Evolutionary conservation across 257 asterid species (phyloP).

Genomic region (Cinchona pubescens): DNA sequence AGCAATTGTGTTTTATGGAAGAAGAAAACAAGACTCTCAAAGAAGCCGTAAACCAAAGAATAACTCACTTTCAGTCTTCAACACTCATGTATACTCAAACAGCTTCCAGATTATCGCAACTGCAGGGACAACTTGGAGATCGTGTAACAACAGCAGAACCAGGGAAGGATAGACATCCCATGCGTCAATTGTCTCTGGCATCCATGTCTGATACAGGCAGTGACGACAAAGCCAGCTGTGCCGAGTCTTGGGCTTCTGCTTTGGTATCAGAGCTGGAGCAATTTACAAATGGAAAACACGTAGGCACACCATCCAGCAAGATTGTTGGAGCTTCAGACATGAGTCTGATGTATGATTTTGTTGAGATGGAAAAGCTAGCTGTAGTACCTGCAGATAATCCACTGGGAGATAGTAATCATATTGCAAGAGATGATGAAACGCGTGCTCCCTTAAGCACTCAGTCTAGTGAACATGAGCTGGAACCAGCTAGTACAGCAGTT

Average conservation of each 20-base stretch:
- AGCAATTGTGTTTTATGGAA: slow-evolving; percentile 51
- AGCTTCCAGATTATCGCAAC: slow-evolving; percentile 29
- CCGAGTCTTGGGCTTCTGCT: slow-evolving; percentile 69
- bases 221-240: slow-evolving; percentile 63
- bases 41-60: slow-evolving; percentile 38
- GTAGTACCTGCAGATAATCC: slow-evolving; percentile 41
- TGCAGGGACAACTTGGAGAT: slow-evolving; percentile 26
- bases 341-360: slow-evolving; percentile 85
- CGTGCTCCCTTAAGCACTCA: slow-evolving; percentile 27
- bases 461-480: slow-evolving; percentile 17
- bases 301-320: slow-evolving; percentile 30
- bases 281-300: slow-evolving; percentile 42
- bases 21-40: slow-evolving; percentile 60
- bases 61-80: slow-evolving; percentile 30
- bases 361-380: slow-evolving; percentile 87
- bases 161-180: slow-evolving; percentile 25
- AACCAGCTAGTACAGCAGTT: slow-evolving; percentile 13
- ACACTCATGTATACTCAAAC: slow-evolving; percentile 21
- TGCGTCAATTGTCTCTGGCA: slow-evolving; percentile 34
- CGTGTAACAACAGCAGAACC: slow-evolving; percentile 27
- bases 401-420: slow-evolving; percentile 34
- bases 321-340: slow-evolving; percentile 55
- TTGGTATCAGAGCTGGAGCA: slow-evolving; percentile 61
- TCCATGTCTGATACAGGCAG: slow-evolving; percentile 59
- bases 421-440: slow-evolving; percentile 30